Base-by-base conservation (phyloP, 768 basidiomycete species). In the Lactifluus volemus region DNA sequence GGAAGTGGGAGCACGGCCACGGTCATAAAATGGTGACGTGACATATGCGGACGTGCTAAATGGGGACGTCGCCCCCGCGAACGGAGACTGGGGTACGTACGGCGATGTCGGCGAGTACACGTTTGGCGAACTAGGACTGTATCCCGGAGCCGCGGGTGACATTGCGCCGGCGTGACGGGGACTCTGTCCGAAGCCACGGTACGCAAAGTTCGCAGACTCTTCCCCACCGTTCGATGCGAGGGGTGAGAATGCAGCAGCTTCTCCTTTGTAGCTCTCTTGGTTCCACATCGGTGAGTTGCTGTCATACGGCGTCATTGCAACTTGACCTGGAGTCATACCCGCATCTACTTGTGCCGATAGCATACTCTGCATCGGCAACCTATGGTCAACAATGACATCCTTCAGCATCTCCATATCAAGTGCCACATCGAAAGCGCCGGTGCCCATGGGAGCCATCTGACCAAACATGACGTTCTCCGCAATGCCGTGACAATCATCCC, bases 381-480 rank as follows among this genome's bases (percentile, higher is more conserved):
- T 89, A 69, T 96, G 93, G 72, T 99, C 97, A 53, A 98, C 89
- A 57, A 98, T 93, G 44, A 97, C 95, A 61, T 98, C 96, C 79
- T 97, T 97, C 68, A 99, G 79, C 93, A 98, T 96, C 67, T 95
- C 90, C 68, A 98, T 91, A 72, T 99, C 97, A 52, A 99, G 81
- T 0, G 92, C 88, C 53, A 99, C 90, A 52, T 98, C 96, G 69
- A 96, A 98, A 8, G 92, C 83, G 14, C 97, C 97, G 0, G 97
- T 98, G 54, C 97, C 97, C 94, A 99, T 98, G 0, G 95, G 95
- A n/a, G 96, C 95, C 84, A 98, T 89, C 75, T 98, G 97, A 17
- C 97, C 97, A 68, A 99, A 92, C 81, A 99, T 85, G 45, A 99
- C 93, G 69, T 98, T 98, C 79, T 98, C 96, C n/a, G 97, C 97